phyloP scores from a whole-genome alignment of 108 stramenopile species.

The Pseudonitzschia delicatissima region DNA sequence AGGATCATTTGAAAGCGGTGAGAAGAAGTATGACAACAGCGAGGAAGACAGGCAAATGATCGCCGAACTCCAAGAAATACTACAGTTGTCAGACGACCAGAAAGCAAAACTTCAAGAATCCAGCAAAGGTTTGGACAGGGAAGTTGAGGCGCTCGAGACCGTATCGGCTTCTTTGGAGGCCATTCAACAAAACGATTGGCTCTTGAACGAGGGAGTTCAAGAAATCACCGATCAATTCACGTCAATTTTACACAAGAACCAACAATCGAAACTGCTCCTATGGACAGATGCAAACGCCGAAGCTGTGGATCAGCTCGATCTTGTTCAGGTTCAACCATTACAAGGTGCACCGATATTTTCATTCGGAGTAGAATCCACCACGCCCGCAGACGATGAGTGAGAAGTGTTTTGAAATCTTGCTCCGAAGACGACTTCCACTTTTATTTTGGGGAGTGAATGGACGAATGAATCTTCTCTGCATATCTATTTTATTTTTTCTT shows the following conservation, averaged over 20 bases:
- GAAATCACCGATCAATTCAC: conserved; percentile 70
- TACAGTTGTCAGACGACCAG: conserved; percentile 64
- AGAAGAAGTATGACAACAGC: not conserved
- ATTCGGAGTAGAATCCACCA: conserved; percentile 69
- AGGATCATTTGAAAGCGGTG: not conserved
- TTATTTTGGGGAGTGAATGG: no score
- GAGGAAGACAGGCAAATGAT: conserved; percentile 50
- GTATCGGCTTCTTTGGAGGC: conserved; percentile 59
- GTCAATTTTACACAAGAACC: conserved; percentile 77
- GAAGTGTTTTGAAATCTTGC: not conserved
- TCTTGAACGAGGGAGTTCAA: conserved; percentile 77
- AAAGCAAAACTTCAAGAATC: conserved; percentile 35
- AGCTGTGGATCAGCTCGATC: conserved; percentile 80
- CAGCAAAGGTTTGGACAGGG: conserved; percentile 47
- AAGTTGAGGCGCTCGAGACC: conserved; percentile 65
- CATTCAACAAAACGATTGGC: conserved; percentile 70
- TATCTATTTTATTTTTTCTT: no score
- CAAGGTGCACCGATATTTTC: conserved; percentile 62
- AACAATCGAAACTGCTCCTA: conserved; percentile 79
- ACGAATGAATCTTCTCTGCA: no score
- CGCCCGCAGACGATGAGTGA: conserved; percentile 31
- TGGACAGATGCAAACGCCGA: conserved; percentile 88
- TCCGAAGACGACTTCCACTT: not conserved
- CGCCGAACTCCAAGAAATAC: conserved; percentile 52
- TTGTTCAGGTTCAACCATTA: conserved; percentile 51